These are phyloP conservation scores for Pythium pyrilobum DNA, from an alignment of 352 stramenopile genomes.

Conservation along the genomic window DNA sequence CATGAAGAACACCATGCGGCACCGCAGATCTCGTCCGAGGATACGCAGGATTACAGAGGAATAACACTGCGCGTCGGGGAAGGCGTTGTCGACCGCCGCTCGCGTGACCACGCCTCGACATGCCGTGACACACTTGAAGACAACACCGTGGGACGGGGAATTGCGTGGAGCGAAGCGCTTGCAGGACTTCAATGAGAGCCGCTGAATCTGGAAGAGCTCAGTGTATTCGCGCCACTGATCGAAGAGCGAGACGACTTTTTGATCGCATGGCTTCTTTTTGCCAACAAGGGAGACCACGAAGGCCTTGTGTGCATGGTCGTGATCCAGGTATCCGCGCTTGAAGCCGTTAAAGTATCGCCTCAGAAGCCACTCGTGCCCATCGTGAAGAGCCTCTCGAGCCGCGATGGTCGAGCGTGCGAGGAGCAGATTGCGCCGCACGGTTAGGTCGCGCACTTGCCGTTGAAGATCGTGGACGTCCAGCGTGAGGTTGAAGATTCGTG, in stretches of 20 bases:
- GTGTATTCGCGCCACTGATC: slow-evolving; percentile 6
- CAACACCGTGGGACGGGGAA: not conserved
- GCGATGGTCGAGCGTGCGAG: not conserved
- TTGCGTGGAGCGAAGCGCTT: not conserved
- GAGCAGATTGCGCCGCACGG: not conserved
- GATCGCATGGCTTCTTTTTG: not conserved
- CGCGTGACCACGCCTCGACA: slow-evolving; percentile 1
- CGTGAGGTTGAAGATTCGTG: slow-evolving; percentile 1
- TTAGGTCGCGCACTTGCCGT: not conserved
- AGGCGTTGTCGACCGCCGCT: not conserved
- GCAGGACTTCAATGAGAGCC: not conserved
- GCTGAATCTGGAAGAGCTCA: not conserved
- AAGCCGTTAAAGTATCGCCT: not conserved
- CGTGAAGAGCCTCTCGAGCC: not conserved
- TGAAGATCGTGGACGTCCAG: slow-evolving; percentile 1
- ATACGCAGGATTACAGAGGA: not conserved
- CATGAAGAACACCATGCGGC: slow-evolving; percentile 1
- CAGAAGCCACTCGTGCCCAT: not conserved
- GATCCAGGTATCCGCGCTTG: not conserved
- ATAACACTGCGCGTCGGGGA: not conserved
- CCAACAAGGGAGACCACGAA: not conserved
- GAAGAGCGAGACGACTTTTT: not conserved
- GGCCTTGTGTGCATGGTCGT: not conserved
- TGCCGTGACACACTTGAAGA: not conserved
- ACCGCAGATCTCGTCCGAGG: not conserved